Base-by-base conservation (phyloP, 2,329 filamentous ascomycete genomes). In the Trichophyton simii region DNA sequence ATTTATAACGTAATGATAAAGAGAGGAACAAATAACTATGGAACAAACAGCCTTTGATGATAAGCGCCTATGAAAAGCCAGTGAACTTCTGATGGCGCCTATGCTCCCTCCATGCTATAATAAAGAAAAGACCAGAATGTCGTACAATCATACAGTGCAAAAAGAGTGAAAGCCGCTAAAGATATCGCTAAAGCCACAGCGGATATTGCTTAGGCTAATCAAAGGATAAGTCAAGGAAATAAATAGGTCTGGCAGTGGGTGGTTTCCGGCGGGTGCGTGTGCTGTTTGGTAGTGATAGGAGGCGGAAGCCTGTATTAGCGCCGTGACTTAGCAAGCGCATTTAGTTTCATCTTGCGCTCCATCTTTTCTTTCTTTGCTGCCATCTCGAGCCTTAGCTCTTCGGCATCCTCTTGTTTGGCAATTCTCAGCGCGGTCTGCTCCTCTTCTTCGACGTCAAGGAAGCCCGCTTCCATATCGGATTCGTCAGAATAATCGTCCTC, bases 401-500 rank as follows among this genome's bases (percentile, higher is more conserved):
- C 70, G 65, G 78, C 77, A 62, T 80, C 78, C 65, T 80, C 78
- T 61, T 68, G 69, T 59, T 70, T 73, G 5, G 78, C 78, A 46
- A 65, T 67, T 60, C 69, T 72, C 38, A 77, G 65, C 6, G 78
- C 77, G 13, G 64, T 63, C 22, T 68, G 69, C 66, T 80, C 78
- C 67, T 80, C 78, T 28, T 71, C 64, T 60, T 77, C 76, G 57
- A 80, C 67, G 63, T 79, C 77, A 58, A 73, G 69, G 20, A 76
- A 69, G 22, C 77, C 78, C 58, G 77, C 78, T 67, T 80, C 78
- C 78, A 80, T 80, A 63, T 78, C 78, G n/a, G 76, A 78, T 42
- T 63, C 74, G 60, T 77, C 76, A 0, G 76, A 78, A 58, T 74
- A 76, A 63, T 76, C 72, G 54, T 65, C 65, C 38, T 68, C 65